These are phyloP conservation scores for Aureobasidium zeae DNA, from an alignment of 2,329 filamentous ascomycete species.

Conservation along the genomic window DNA sequence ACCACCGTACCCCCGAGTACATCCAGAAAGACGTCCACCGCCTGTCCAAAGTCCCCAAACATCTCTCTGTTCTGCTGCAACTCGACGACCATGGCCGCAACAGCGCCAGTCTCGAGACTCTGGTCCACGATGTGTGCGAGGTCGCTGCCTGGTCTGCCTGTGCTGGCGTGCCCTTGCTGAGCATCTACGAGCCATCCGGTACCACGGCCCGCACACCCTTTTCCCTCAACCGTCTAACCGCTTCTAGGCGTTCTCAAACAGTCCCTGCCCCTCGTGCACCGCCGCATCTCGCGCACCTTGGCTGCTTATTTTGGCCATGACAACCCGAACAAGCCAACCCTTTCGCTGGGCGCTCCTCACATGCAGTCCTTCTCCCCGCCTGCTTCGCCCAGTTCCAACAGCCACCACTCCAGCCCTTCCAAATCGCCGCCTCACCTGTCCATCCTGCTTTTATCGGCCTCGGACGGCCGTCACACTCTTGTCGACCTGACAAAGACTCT, in stretches of 20 bases:
- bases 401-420: conserved; percentile 21
- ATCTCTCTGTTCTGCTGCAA: conserved; percentile 78
- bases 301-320: conserved; percentile 73
- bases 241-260: conserved; percentile 71
- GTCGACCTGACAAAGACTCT: conserved; percentile 93
- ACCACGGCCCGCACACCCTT: conserved; percentile 26
- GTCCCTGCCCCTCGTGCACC: conserved; percentile 76
- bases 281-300: conserved; percentile 68
- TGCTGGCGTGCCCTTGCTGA: conserved; percentile 77
- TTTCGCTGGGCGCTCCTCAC: conserved; percentile 66
- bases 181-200: conserved; percentile 89
- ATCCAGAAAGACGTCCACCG: conserved; percentile 78
- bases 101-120: conserved; percentile 65
- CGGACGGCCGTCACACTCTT: conserved; percentile 85
- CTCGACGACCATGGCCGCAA: conserved; percentile 59
- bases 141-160: conserved; percentile 88
- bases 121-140: conserved; percentile 87
- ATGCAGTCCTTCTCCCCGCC: conserved; percentile 48
- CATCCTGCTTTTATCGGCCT: conserved; percentile 72
- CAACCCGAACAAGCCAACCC: conserved; percentile 52
- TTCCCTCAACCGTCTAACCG: conserved; percentile 7
- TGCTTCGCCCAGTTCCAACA: conserved; percentile 33
- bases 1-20: conserved; percentile 88
- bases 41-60: conserved; percentile 65
- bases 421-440: conserved; percentile 38